Evolutionary conservation across 495 filamentous ascomycete species (phyloP).

Genomic region (Viridothelium virens): DNA sequence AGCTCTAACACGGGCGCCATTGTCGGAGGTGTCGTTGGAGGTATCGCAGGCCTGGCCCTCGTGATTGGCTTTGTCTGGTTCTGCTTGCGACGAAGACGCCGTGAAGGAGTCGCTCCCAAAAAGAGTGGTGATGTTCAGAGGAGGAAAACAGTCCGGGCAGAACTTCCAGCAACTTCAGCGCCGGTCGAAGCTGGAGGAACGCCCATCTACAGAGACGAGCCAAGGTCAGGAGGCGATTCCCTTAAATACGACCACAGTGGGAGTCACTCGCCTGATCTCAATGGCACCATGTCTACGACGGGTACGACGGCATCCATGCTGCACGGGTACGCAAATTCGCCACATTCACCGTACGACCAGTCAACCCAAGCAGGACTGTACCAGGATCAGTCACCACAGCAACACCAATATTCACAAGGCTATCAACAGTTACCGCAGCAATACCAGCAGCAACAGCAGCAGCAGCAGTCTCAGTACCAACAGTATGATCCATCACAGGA

Average conservation of each 20-base stretch:
- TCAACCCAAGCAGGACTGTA: neutral
- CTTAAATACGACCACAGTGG: neutral
- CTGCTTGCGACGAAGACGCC: conserved; percentile 23
- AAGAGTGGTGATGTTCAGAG: neutral
- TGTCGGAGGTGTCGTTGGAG: conserved; percentile 31
- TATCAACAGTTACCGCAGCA: conserved; percentile 5
- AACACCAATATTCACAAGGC: conserved; percentile 5
- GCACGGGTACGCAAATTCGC: neutral
- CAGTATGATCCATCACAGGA: conserved; percentile 14
- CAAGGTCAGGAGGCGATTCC: neutral
- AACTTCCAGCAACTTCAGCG: neutral
- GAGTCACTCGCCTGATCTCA: neutral
- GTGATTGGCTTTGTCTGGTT: conserved; percentile 27
- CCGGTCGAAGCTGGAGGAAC: conserved; percentile 2
- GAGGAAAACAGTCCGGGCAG: neutral
- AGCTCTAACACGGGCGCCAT: conserved; percentile 26
- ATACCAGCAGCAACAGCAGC: neutral
- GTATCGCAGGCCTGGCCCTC: conserved; percentile 23
- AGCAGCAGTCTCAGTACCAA: conserved; percentile 5
- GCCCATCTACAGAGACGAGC: conserved; percentile 3
- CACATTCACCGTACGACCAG: neutral
- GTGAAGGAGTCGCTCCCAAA: neutral
- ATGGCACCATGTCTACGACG: conserved; percentile 1
- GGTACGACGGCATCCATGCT: neutral
- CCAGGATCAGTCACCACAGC: neutral